Evolutionary conservation across 2,329 filamentous ascomycete genomes (phyloP), one percentile per base, ranked within the genome.

Genomic region (Xylariaceae sp.): DNA sequence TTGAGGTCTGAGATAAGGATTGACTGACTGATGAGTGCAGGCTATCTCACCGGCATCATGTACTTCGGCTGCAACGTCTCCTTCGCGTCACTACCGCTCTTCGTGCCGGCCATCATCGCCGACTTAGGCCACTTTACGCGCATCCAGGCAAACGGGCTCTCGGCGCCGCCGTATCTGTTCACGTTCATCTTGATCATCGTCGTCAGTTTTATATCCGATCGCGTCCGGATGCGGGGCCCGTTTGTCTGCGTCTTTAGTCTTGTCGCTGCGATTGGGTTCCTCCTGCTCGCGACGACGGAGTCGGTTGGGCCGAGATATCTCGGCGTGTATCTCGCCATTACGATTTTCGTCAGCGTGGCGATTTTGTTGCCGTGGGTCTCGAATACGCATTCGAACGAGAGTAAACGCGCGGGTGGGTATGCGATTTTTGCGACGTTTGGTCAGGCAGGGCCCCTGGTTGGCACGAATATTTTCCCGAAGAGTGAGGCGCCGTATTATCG

Each of bases 151-250:
- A 73, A 76, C 50, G 73, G 73, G 5, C 69, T 75, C 48, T 72
- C 68, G 3, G 74, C 74, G 5, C 75, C 74, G 6, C 75, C 75
- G 0, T 77, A 77, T 62, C 64, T 75, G 15, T 64, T 77, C 35
- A 74, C 71, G 55, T 77, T 75, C 64, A 67, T 76, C 57, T 61
- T 71, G 37, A 75, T 76, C 62, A 69, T 77, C 55, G 45, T 64
- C 7, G 57, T 71, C 52, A 71, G 68, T 57, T 73, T 69, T 56
- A 60, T 75, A 4, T 75, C 74, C 4, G 75, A 77, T 60, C 68
- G 66, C 23, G 58, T 72, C 34, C 67, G 70, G 48, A 61, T 75
- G 61, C 71, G 75, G 17, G 75, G 76, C 0, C 75, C 74, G 1
- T 76, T 77, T 58, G 69, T 73, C 57, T 71, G 67, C 17, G 62